These are phyloP conservation scores for Flaveria robusta DNA, from an alignment of 129 eudicot species.

Conservation along the genomic window DNA sequence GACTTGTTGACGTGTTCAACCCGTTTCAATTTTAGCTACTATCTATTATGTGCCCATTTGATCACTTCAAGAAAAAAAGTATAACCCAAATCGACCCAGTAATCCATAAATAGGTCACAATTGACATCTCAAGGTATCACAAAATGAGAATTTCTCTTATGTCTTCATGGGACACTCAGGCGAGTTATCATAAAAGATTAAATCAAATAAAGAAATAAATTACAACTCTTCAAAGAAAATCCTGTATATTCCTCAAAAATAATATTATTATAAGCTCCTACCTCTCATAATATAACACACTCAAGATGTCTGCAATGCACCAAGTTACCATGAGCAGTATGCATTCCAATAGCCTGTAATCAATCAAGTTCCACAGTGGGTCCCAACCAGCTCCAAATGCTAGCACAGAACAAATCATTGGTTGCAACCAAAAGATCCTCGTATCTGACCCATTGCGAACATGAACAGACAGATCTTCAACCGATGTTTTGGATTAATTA, in stretches of 20 bases:
- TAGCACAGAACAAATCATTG: background rate
- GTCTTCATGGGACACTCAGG: too few relatives aligned
- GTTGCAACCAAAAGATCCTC: background rate
- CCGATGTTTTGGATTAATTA: background rate
- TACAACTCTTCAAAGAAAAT: conserved; percentile 9
- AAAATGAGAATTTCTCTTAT: background rate
- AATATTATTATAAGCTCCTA: background rate
- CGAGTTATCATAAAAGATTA: too few relatives aligned
- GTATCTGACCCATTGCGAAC: background rate
- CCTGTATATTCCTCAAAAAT: background rate
- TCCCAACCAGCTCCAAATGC: conserved; percentile 1
- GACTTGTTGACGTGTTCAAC: background rate
- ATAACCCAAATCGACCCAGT: background rate
- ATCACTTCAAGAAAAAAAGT: too few relatives aligned
- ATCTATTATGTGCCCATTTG: background rate
- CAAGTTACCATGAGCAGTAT: background rate
- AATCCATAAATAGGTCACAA: background rate
- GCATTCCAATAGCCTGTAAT: background rate
- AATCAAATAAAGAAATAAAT: background rate
- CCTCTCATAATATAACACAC: conserved; percentile 1
- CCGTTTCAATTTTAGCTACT: background rate
- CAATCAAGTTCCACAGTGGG: background rate
- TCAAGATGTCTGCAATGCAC: background rate
- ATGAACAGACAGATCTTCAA: conserved; percentile 5
- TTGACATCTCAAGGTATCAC: background rate